These are phyloP conservation scores for Fusarium algeriense DNA, from an alignment of 2,329 filamentous ascomycete species.

Conservation along the genomic window DNA sequence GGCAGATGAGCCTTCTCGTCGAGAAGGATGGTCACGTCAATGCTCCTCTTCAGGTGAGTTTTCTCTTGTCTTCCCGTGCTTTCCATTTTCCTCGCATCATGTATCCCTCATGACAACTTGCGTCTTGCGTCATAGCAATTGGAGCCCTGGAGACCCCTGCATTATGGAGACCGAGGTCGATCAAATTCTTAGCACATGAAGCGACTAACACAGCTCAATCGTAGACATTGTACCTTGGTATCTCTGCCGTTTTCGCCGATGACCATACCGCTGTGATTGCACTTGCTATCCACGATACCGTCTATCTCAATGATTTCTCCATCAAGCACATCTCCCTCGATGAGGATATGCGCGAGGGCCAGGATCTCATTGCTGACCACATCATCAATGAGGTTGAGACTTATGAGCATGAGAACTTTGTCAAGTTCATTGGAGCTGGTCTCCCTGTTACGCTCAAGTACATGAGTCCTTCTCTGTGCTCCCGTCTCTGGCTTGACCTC, in stretches of 20 bases:
- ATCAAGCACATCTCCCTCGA: constrained; percentile 68
- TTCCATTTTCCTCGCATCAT: background rate
- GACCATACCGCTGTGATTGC: constrained; percentile 69
- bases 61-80: background rate
- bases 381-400: constrained; percentile 67
- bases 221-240: constrained; percentile 72
- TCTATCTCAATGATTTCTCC: constrained; percentile 80
- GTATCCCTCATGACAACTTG: constrained; percentile 39
- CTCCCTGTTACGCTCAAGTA: constrained; percentile 70
- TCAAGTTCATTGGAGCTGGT: constrained; percentile 82
- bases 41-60: constrained; percentile 60
- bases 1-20: constrained; percentile 60
- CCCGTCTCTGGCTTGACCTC: constrained; percentile 79
- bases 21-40: constrained; percentile 60
- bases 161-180: background rate
- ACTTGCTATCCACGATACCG: constrained; percentile 78
- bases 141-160: background rate
- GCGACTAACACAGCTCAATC: constrained; percentile 24
- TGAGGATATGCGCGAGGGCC: constrained; percentile 53
- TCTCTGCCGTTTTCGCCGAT: constrained; percentile 67
- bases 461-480: constrained; percentile 73
- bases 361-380: constrained; percentile 68
- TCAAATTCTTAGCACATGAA: background rate
- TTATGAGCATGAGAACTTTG: constrained; percentile 74
- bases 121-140: constrained; percentile 28